These are phyloP conservation scores for Trypanosoma lewisi DNA, from an alignment of 208 protist species.

Conservation along the genomic window DNA sequence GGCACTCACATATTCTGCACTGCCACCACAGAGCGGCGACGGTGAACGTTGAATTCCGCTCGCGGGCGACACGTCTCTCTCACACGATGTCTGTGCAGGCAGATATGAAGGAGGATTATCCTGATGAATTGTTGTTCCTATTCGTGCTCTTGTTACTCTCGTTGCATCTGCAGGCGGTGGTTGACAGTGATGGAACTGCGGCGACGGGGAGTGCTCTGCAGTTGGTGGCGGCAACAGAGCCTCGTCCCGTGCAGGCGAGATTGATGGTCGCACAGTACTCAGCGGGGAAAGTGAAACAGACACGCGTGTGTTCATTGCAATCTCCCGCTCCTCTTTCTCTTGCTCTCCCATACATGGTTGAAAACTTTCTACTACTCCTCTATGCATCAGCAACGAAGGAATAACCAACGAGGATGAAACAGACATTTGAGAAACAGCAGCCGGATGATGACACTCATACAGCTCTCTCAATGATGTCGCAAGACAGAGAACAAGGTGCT, in stretches of 20 bases:
- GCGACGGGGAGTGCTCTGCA: no score
- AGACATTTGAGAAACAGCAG: neutral
- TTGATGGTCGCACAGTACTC: constrained; percentile 6
- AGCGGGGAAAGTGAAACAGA: constrained; percentile 21
- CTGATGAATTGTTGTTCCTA: neutral
- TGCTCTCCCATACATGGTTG: no score
- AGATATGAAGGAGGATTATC: neutral
- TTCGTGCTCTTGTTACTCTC: neutral
- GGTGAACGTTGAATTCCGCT: constrained; percentile 18
- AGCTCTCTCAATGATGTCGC: constrained; percentile 17
- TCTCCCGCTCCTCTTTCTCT: neutral
- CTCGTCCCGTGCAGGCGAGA: constrained; percentile 9
- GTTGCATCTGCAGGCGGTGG: no score
- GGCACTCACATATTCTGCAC: neutral
- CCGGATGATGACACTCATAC: no score
- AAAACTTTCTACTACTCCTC: neutral
- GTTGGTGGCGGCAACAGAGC: neutral
- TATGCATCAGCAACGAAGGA: neutral
- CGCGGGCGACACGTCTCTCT: constrained; percentile 7
- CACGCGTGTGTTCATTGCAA: neutral
- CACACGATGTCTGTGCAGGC: neutral
- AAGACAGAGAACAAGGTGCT: constrained; percentile 19
- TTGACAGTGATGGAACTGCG: no score
- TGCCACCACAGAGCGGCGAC: neutral
- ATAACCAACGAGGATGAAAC: neutral